phyloP scores from a whole-genome alignment of 2,329 filamentous ascomycete genomes.

The Diaporthe destruens region DNA sequence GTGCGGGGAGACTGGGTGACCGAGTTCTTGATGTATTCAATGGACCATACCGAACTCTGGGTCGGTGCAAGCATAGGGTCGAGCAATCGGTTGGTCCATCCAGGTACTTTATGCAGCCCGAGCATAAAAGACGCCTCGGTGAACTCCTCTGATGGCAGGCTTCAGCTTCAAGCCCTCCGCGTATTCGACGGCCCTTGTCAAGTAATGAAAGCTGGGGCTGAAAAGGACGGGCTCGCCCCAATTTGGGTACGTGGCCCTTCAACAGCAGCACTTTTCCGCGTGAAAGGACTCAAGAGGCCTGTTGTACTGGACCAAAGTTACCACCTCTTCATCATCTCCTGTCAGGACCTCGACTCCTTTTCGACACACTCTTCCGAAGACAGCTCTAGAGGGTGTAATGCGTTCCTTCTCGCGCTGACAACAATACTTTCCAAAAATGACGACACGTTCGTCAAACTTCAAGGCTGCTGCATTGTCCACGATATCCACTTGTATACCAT shows the following conservation, averaged over 20 bases:
- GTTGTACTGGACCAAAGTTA: not conserved
- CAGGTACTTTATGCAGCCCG: fast-evolving
- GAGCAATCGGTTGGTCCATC: not conserved
- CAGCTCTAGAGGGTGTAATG: fast-evolving
- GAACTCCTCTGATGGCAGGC: not conserved
- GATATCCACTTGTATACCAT: not conserved
- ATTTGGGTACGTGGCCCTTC: not conserved
- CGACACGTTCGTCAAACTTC: not conserved
- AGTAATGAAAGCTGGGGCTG: too few species aligned
- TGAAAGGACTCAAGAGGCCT: not conserved
- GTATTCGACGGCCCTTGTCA: not conserved
- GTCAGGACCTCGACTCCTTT: not conserved
- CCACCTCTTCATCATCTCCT: not conserved
- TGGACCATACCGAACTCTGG: not conserved
- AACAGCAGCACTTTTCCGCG: not conserved
- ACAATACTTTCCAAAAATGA: not conserved
- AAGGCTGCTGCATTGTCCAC: not conserved
- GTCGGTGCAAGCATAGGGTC: too few species aligned
- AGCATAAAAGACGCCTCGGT: not conserved
- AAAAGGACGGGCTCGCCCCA: not conserved
- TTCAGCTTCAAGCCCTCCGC: not conserved
- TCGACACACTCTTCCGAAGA: not conserved
- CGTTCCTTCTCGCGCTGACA: not conserved
- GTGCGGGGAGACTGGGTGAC: not conserved
- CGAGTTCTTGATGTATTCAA: not conserved